These are phyloP conservation scores for Aspergillus felis DNA, from an alignment of 2,329 filamentous ascomycete genomes.

Conservation along the genomic window DNA sequence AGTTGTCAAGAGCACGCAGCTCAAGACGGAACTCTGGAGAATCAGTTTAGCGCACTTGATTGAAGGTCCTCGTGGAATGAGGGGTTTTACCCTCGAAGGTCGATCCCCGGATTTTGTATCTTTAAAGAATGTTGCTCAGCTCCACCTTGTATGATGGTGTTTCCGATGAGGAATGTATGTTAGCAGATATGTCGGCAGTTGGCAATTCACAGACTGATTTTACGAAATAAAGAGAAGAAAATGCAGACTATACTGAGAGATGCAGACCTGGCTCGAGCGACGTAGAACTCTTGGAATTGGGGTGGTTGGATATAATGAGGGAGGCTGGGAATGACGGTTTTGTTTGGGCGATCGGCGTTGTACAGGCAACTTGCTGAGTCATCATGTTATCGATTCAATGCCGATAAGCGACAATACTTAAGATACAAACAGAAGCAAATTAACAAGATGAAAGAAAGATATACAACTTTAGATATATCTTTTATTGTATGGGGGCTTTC, in stretches of 20 bases:
- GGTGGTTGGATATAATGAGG: conserved; percentile 33
- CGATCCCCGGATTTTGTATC: background rate
- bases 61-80: conserved; percentile 3
- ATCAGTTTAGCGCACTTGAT: conserved; percentile 3
- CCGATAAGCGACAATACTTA: background rate
- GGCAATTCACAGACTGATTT: background rate
- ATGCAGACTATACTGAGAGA: conserved; percentile 9
- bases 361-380: conserved; percentile 28
- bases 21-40: conserved; percentile 28
- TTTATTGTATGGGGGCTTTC: background rate
- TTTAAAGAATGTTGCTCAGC: background rate
- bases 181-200: background rate
- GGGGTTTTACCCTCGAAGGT: conserved; percentile 1
- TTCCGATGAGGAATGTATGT: background rate
- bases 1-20: conserved; percentile 34
- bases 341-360: conserved; percentile 22
- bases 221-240: background rate
- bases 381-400: too few species aligned
- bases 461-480: background rate
- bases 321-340: conserved; percentile 34
- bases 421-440: background rate
- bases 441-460: background rate
- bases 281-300: conserved; percentile 21
- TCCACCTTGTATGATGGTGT: background rate
- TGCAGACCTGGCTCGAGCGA: background rate